Conservation (phyloP, 495 filamentous ascomycete genomes). For the Sphaerosporella brunnea region DNA sequence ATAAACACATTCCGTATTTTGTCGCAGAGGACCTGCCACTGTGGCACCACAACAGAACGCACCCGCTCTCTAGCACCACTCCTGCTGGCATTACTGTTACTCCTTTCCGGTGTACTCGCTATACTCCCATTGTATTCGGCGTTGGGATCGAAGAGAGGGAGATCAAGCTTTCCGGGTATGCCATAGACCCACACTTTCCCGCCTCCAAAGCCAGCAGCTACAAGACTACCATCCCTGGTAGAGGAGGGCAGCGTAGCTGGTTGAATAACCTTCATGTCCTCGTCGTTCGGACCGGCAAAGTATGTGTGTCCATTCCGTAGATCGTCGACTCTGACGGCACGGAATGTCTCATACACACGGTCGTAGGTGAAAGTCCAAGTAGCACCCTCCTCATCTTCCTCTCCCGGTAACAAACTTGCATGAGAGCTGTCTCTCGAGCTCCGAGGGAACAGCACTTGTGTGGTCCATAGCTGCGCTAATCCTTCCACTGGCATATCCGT, state of each 20-base stretch:
- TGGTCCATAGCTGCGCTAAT: conserved; percentile 69
- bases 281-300: conserved; percentile 50
- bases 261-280: conserved; percentile 29
- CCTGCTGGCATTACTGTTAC: conserved; percentile 21
- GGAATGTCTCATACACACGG: conserved; percentile 53
- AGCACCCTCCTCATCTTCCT: conserved; percentile 51
- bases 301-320: conserved; percentile 59
- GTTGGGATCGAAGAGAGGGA: conserved; percentile 13
- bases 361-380: conserved; percentile 71
- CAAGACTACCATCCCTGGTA: conserved; percentile 50
- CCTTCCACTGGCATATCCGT: conserved; percentile 42
- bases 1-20: conserved; percentile 47
- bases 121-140: background rate
- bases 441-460: conserved; percentile 72
- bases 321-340: conserved; percentile 57
- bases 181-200: conserved; percentile 67
- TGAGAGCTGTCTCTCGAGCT: conserved; percentile 57
- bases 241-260: conserved; percentile 54
- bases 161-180: conserved; percentile 54
- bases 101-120: conserved; percentile 5
- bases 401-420: conserved; percentile 47
- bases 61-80: conserved; percentile 7
- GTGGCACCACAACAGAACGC: conserved; percentile 30
- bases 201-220: conserved; percentile 56
- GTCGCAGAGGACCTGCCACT: conserved; percentile 54